Conservation (phyloP, 2,329 filamentous ascomycete genomes). For the Trichoderma gracile region DNA sequence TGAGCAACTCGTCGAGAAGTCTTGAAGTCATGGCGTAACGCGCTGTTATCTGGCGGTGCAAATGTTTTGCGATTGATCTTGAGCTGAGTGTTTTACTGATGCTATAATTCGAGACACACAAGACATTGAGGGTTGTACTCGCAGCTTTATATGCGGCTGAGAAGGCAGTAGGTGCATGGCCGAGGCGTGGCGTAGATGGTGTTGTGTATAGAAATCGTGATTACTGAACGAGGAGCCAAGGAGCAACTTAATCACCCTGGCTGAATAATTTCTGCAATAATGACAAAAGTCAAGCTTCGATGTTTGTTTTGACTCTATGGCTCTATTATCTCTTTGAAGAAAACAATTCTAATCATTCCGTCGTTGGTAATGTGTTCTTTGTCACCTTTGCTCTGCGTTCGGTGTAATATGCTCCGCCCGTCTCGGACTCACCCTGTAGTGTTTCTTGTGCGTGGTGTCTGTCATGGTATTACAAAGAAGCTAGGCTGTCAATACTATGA, state of each 20-base stretch:
- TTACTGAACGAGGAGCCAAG: background rate
- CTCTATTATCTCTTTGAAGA: no score
- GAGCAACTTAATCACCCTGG: background rate
- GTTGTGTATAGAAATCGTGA: background rate
- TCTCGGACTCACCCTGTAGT: no score
- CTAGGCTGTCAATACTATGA: no score
- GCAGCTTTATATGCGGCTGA: background rate
- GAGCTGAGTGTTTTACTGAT: background rate
- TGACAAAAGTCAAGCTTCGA: background rate
- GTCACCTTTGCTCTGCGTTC: no score
- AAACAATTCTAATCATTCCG: no score
- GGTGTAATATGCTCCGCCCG: no score
- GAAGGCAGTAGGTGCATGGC: background rate
- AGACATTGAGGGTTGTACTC: background rate
- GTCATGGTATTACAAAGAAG: no score
- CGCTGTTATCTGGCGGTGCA: background rate
- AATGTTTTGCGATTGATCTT: no score
- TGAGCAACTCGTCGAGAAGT: background rate
- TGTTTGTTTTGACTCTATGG: background rate
- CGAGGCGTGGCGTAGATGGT: constrained; percentile 1
- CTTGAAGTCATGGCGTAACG: background rate
- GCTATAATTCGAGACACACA: background rate
- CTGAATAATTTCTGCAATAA: background rate
- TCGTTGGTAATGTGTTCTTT: no score
- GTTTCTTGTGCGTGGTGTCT: no score